A percentile compares a stretch with the other conserved stretches of the same genome.
phyloP scores from a whole-genome alignment of 2,329 filamentous ascomycete species.

The Aspergillus neoniger region DNA sequence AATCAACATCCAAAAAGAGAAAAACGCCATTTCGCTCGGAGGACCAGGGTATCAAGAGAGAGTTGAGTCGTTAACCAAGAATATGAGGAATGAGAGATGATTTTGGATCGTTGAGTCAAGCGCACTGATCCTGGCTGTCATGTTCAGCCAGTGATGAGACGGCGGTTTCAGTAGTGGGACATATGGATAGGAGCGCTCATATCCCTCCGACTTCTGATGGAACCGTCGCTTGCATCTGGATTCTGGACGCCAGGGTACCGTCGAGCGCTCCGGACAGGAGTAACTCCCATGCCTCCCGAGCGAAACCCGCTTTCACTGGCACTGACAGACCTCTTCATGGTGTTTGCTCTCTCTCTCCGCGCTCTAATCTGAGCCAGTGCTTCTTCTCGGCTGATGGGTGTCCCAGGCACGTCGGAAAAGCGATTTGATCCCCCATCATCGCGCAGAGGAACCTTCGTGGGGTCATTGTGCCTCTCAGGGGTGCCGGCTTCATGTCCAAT shows the following conservation, averaged over 20 bases:
- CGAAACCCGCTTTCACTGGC: slow-evolving; percentile 38
- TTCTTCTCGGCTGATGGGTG: slow-evolving; percentile 50
- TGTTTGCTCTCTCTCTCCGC: slow-evolving; percentile 49
- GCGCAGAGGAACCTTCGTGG: slow-evolving; percentile 37
- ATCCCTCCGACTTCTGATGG: slow-evolving; percentile 36
- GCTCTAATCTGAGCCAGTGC: slow-evolving; percentile 53
- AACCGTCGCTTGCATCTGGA: slow-evolving; percentile 30
- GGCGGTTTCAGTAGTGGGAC: slow-evolving; percentile 27
- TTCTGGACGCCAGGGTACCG: slow-evolving; percentile 38
- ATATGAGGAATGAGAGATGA: slow-evolving; percentile 11
- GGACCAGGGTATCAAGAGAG: slow-evolving; percentile 33
- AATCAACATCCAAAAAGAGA: neutral
- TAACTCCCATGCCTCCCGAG: slow-evolving; percentile 27
- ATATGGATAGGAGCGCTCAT: slow-evolving; percentile 42
- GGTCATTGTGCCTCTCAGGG: slow-evolving; percentile 20
- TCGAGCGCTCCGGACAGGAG: slow-evolving; percentile 30
- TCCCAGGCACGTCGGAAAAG: slow-evolving; percentile 39
- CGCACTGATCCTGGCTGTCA: slow-evolving; percentile 11
- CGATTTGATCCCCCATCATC: slow-evolving; percentile 28
- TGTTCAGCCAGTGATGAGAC: slow-evolving; percentile 2
- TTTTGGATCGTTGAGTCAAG: slow-evolving; percentile 7
- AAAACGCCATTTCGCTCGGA: slow-evolving; percentile 22
- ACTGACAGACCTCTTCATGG: slow-evolving; percentile 44
- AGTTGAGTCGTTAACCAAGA: slow-evolving; percentile 14
- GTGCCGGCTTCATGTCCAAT: neutral